Evolutionary conservation across 83 land plant genomes (phyloP), one percentile per base, ranked within the genome.

Genomic region (Larix sibirica): DNA sequence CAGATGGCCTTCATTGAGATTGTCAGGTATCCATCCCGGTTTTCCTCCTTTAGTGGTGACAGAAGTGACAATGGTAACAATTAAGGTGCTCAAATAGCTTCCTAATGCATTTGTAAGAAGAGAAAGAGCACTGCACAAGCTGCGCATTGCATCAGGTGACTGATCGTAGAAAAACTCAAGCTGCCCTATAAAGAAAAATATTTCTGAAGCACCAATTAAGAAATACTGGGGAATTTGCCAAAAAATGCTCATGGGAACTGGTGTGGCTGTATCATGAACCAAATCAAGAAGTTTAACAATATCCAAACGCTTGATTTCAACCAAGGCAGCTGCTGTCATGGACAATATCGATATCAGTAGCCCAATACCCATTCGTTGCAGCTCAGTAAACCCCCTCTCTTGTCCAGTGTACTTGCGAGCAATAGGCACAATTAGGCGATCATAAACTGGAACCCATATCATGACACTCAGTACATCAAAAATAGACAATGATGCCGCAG

Each of bases 91-190:
- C 76, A 90, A 75, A 81, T 92, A 89, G 66, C 78, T 92, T 13
- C 94, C 94, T 38, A 88, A 62, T 0, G 92, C 83, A 10, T 82
- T 77, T 1, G 90, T 89, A 47, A 92, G 83, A 14, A 90, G 78
- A 1, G 87, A 80, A 40, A 92, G 67, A 12, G 91, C 87, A 73
- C 89, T 88, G 6, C 90, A 92, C 73, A 92, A 63, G 23, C 88
- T 89, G 28, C 88, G 80, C 91, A 91, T 93, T 79, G 91, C 88
- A 79, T 91, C 92, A 26, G 95, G 95, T 7, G 95, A 82, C 76
- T 91, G 92, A 10, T 90, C 90, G 66, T 92, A 94, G 89, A 94
- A 94, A 79, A 94, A 92, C 82, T 92, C 91, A 31, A 91, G 79
- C 83, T 87, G 85, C 21, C 94, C 91, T 21, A 93, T 83, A 21